phyloP scores from a whole-genome alignment of 2,329 filamentous ascomycete genomes.

The Pseudogymnoascus sp. region DNA sequence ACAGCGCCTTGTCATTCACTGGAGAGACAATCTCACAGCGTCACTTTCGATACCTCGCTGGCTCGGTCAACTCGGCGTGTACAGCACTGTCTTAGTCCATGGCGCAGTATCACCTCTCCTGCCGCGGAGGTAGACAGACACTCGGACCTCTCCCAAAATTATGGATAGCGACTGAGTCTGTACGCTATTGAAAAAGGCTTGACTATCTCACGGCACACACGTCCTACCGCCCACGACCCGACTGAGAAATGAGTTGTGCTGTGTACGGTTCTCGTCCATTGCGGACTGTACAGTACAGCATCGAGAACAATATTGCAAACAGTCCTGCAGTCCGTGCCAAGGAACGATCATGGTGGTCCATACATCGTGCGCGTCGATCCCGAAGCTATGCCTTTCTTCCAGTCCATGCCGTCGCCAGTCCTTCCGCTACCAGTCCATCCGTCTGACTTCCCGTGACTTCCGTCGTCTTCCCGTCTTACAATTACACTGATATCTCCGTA shows the following conservation, averaged over 20 bases:
- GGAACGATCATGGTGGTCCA: background rate
- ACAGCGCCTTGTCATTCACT: background rate
- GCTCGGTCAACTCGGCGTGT: background rate
- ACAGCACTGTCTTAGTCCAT: background rate
- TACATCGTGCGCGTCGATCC: background rate
- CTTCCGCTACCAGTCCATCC: background rate
- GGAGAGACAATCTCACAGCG: background rate
- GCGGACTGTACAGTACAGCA: background rate
- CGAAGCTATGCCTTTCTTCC: background rate
- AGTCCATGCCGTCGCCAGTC: background rate
- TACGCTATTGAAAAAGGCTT: background rate
- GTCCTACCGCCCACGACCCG: background rate
- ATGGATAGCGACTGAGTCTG: background rate
- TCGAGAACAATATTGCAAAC: background rate
- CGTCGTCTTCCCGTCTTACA: conserved; percentile 2
- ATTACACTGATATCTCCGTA: background rate
- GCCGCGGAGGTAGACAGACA: background rate
- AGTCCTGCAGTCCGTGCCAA: background rate
- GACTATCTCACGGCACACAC: background rate
- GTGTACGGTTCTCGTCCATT: background rate
- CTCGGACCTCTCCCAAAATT: background rate
- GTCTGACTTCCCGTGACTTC: background rate
- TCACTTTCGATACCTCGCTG: background rate
- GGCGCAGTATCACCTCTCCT: background rate
- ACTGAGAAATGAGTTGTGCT: background rate